Evolutionary conservation across 2,329 filamentous ascomycete species (phyloP), one percentile per base, ranked within the genome.

Genomic region (Ascochyta rabiei): DNA sequence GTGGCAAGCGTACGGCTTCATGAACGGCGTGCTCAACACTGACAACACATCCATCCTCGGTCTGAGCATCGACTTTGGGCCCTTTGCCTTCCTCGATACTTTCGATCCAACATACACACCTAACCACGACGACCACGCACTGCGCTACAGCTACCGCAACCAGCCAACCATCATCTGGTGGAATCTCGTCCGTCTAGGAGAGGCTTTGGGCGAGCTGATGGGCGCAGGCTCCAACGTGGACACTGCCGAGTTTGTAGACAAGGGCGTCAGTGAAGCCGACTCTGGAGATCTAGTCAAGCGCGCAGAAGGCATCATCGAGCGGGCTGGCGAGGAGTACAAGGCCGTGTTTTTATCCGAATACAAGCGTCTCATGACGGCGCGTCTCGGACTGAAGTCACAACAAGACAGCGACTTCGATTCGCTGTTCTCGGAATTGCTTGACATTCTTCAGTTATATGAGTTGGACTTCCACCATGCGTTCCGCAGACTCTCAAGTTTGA

Each of bases 1-100:
- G 63, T 98, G 95, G 93, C 96, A 99, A 78, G 92, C 91, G 0
- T 98, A 98, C 69, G 95, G 91, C n/a, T 99, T 99, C 78, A 98
- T 96, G 83, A 99, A 99, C 68, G 95, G 95, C 40, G 95, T 99
- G 4, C 81, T 99, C 53, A 99, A 99, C 76, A 98, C 95, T 0
- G 95, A 99, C 72, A 99, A 99, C 74, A 99, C 95, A 0, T 96
- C 92, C 0, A 84, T 99, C 45, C 87, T 87, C 50, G 95, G 95
- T 0, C 79, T 99, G 0, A 93, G 89, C 6, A 89, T 99, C 59
- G 95, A 99, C 76, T 99, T 93, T 71, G 95, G 95, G 0, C 95
- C 95, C 0, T 99, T 99, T 68, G 95, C 95, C 5, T 99, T 99
- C 75, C 89, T 99, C 80, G 95, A 99, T 74, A 92, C 93, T 69